Conservation (phyloP, 2,329 filamentous ascomycete species). For the Pseudopithomyces chartarum region DNA sequence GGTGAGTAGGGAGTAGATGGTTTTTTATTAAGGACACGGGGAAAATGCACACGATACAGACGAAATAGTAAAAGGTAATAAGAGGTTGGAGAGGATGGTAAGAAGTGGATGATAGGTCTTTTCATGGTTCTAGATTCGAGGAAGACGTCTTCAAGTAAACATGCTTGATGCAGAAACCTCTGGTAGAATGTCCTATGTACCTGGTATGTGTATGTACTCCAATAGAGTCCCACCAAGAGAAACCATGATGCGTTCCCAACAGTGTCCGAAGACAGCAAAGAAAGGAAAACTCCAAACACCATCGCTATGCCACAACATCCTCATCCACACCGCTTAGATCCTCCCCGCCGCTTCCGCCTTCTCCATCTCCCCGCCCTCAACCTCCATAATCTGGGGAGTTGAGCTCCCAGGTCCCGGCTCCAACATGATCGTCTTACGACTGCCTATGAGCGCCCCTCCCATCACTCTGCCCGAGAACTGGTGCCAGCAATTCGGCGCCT, state of each 20-base stretch:
- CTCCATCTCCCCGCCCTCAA: constrained; percentile 18
- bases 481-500: constrained; percentile 78
- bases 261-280: constrained; percentile 1
- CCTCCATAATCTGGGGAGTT: constrained; percentile 14
- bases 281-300: constrained; percentile 4
- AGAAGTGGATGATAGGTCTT: too few relatives aligned
- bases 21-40: too few relatives aligned
- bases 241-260: not conserved
- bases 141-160: too few relatives aligned
- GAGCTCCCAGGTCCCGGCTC: constrained; percentile 7
- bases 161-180: not conserved
- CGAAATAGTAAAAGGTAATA: too few relatives aligned
- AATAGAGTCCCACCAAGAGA: not conserved
- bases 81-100: too few relatives aligned
- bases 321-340: constrained; percentile 6
- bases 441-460: constrained; percentile 2
- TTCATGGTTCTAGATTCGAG: too few relatives aligned
- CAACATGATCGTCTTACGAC: constrained; percentile 11
- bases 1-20: too few relatives aligned
- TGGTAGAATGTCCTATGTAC: not conserved
- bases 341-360: constrained; percentile 13
- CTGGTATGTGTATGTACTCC: not conserved
- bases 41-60: too few relatives aligned
- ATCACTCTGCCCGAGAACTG: constrained; percentile 55
- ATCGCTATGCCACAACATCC: constrained; percentile 3